A percentile compares a stretch with the other conserved stretches of the same genome.
Evolutionary conservation across 176 grass and related monocot genomes (phyloP).

Genomic region (Stipa capillata): DNA sequence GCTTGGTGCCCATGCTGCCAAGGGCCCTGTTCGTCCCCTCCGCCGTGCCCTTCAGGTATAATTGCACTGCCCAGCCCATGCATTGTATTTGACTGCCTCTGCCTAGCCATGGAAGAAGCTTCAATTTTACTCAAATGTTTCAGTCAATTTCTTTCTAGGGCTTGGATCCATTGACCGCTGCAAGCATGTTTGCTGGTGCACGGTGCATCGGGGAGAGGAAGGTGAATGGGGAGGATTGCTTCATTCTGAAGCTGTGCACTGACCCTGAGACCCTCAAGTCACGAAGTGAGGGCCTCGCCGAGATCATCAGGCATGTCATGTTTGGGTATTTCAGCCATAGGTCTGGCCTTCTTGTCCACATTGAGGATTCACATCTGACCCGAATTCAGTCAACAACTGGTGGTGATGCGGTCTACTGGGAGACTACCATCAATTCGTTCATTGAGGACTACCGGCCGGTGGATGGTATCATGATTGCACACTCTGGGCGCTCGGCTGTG

Average conservation of each 20-base stretch:
- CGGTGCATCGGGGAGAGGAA: conserved; percentile 67
- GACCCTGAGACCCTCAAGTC: conserved; percentile 41
- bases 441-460: conserved; percentile 65
- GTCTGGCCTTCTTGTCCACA: conserved; percentile 62
- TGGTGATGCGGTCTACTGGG: conserved; percentile 53
- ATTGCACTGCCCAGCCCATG: background rate
- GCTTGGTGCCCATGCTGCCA: conserved; percentile 42
- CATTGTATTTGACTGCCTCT: background rate
- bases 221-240: conserved; percentile 69
- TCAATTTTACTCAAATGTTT: background rate
- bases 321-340: conserved; percentile 77
- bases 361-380: conserved; percentile 71
- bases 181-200: conserved; percentile 51
- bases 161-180: conserved; percentile 56
- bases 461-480: conserved; percentile 67
- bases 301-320: conserved; percentile 65
- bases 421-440: conserved; percentile 60
- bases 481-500: conserved; percentile 51
- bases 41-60: conserved; percentile 67
- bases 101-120: background rate
- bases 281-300: conserved; percentile 44
- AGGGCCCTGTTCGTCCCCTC: conserved; percentile 63
- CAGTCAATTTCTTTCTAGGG: conserved; percentile 33
- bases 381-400: conserved; percentile 54
- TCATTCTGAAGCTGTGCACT: conserved; percentile 62